Conservation (phyloP, 1,284 basidiomycete species). For the Rhodofomes roseus region DNA sequence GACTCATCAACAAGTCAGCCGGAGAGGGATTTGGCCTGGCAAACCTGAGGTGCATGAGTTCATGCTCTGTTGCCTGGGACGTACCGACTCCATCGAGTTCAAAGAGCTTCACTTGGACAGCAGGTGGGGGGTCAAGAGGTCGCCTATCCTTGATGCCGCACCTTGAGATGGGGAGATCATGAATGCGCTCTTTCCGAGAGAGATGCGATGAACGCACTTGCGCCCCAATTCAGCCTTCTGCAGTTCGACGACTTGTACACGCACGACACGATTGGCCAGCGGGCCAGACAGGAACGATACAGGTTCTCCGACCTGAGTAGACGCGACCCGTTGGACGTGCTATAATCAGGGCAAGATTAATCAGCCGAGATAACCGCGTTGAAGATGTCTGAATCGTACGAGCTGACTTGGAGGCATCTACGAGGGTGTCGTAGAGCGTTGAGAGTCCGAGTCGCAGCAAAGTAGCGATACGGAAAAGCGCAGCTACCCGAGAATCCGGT, state of each 20-base stretch:
- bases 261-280: not conserved
- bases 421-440: no score
- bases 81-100: not conserved
- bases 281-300: not conserved
- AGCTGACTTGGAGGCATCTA: not conserved
- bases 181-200: not conserved
- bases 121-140: not conserved
- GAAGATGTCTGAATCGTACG: not conserved
- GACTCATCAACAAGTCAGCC: not conserved
- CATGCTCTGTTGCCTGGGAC: not conserved
- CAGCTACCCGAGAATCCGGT: no score
- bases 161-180: not conserved
- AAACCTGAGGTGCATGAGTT: not conserved
- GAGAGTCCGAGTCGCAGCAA: not conserved
- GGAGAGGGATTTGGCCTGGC: not conserved
- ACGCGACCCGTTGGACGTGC: not conserved
- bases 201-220: not conserved
- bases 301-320: not conserved
- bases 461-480: no score
- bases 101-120: not conserved
- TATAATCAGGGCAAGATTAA: not conserved
- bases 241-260: not conserved
- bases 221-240: conserved; percentile 2
- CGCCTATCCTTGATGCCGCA: not conserved
- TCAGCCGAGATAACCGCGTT: not conserved